phyloP scores from a whole-genome alignment of 1,284 basidiomycete species.

The Sanguinoderma infundibulare region DNA sequence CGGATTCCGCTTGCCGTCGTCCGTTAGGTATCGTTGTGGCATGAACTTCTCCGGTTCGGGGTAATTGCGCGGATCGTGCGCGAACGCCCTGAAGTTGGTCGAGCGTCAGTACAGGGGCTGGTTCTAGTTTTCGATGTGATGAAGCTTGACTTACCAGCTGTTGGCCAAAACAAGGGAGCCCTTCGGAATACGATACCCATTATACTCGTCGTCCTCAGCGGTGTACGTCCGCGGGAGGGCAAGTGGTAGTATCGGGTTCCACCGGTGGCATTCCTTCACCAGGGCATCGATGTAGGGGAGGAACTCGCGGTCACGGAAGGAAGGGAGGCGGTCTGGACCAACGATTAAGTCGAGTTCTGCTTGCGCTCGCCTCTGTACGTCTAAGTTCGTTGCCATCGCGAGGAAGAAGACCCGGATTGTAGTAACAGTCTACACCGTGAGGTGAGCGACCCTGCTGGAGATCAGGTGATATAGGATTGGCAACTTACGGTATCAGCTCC shows the following conservation, averaged over 20 bases:
- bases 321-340: slow-evolving; percentile 20
- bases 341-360: slow-evolving; percentile 33
- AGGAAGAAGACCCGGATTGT: slow-evolving; percentile 16
- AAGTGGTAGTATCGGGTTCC: slow-evolving; percentile 22
- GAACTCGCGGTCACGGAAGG: slow-evolving; percentile 18
- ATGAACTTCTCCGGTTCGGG: slow-evolving; percentile 21
- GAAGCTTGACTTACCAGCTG: slow-evolving; percentile 20
- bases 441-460: not conserved
- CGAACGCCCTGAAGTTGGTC: slow-evolving; percentile 10
- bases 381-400: slow-evolving; percentile 29
- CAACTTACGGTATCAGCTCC: slow-evolving; percentile 6
- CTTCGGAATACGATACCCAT: slow-evolving; percentile 26
- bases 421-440: not conserved
- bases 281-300: slow-evolving; percentile 22
- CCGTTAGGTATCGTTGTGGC: slow-evolving; percentile 24
- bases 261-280: slow-evolving; percentile 25
- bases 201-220: slow-evolving; percentile 23
- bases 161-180: slow-evolving; percentile 27
- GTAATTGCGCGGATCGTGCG: slow-evolving; percentile 13
- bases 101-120: too few species aligned
- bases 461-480: too few species aligned
- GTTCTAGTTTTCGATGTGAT: not conserved
- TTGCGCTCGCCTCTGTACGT: slow-evolving; percentile 31
- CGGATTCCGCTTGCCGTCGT: slow-evolving; percentile 10
- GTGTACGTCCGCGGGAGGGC: slow-evolving; percentile 16